Evolutionary conservation across 1,284 basidiomycete genomes (phyloP).

Genomic region (Cryptococcus maquisensis): DNA sequence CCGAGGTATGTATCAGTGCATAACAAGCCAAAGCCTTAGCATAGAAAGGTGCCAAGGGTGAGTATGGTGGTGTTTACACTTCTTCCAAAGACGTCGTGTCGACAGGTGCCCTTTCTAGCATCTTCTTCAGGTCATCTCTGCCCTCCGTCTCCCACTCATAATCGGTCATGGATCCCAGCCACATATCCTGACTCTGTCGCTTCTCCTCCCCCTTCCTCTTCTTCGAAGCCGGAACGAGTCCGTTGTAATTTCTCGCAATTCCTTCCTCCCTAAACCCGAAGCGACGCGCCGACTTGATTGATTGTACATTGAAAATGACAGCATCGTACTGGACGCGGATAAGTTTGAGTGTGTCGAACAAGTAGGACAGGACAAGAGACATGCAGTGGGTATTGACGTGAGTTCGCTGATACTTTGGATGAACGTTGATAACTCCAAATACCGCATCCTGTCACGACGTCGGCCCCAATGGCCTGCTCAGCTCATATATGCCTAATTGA

Average conservation of each 20-base stretch:
- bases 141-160: slow-evolving; percentile 17
- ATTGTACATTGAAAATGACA: slow-evolving; percentile 12
- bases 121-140: slow-evolving; percentile 4
- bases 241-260: slow-evolving; percentile 16
- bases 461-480: background rate
- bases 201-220: slow-evolving; percentile 4
- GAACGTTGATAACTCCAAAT: slow-evolving; percentile 23
- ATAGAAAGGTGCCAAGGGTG: too few relatives aligned
- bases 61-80: too few relatives aligned
- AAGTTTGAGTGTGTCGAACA: slow-evolving; percentile 17
- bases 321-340: slow-evolving; percentile 24
- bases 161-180: slow-evolving; percentile 19
- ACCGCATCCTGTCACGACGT: slow-evolving; percentile 1
- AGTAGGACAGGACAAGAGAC: slow-evolving; percentile 15
- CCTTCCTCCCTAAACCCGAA: slow-evolving; percentile 22
- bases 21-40: too few relatives aligned
- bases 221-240: slow-evolving; percentile 9
- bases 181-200: slow-evolving; percentile 18
- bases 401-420: slow-evolving; percentile 17
- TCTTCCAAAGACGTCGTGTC: slow-evolving; percentile 3
- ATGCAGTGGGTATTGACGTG: slow-evolving; percentile 25
- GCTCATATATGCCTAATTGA: too few relatives aligned
- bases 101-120: slow-evolving; percentile 10
- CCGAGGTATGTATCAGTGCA: too few relatives aligned
- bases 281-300: slow-evolving; percentile 13